These are phyloP conservation scores for Funneliformis geosporum DNA, from an alignment of 192 early-diverging fungal species.

Conservation along the genomic window DNA sequence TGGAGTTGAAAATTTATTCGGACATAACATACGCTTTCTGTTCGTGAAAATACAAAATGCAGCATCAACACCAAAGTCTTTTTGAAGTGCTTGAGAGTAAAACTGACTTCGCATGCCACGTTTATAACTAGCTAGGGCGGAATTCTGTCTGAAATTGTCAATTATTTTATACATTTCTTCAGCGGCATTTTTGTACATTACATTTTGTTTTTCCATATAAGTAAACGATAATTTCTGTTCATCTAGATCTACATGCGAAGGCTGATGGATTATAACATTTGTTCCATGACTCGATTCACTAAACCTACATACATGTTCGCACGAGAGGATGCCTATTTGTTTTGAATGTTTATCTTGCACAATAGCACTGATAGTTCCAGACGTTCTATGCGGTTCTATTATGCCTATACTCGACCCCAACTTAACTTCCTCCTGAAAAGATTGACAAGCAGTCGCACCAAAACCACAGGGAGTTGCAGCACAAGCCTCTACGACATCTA, in stretches of 20 bases:
- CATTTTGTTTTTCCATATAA: background rate
- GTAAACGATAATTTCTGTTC: background rate
- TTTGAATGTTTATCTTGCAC: background rate
- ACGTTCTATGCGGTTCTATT: background rate
- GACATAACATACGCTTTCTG: background rate
- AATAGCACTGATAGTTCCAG: background rate
- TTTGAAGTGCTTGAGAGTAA: background rate
- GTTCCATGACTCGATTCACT: background rate
- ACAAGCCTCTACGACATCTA: conserved; percentile 12
- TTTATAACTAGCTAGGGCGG: background rate
- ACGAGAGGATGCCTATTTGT: conserved; percentile 3
- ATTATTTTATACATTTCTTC: background rate
- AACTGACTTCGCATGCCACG: background rate
- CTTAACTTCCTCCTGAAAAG: background rate
- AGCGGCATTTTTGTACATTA: too few relatives aligned
- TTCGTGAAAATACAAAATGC: conserved; percentile 6
- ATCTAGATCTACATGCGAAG: conserved; percentile 23
- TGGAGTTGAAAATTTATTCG: background rate
- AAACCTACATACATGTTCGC: conserved; percentile 14
- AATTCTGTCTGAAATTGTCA: background rate
- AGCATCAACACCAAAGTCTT: conserved; percentile 12
- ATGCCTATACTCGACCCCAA: conserved; percentile 9
- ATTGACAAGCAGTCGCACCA: background rate
- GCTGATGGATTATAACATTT: conserved; percentile 9
- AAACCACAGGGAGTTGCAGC: conserved; percentile 1